Conservation (phyloP, 192 early-diverging fungal genomes). For the Obelidium mucronatum region DNA sequence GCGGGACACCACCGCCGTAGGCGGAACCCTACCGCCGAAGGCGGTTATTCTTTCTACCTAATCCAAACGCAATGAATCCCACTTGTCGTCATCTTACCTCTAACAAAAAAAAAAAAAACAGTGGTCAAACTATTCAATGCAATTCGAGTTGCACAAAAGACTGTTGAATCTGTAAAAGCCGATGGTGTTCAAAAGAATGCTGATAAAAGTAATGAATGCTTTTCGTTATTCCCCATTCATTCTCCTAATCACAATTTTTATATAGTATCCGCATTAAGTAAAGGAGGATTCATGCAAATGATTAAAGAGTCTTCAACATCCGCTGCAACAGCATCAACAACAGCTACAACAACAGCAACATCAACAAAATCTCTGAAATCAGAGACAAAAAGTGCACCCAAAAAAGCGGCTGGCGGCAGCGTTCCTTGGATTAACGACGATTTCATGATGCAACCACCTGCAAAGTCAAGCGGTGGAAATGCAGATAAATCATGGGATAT, state of each 20-base stretch:
- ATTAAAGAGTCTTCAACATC: conserved; percentile 18
- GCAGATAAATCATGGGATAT: conserved; percentile 12
- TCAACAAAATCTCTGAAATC: background rate
- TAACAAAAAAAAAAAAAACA: conserved; percentile 29
- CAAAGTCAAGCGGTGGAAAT: background rate
- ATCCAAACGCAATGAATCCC: background rate
- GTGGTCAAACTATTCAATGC: conserved; percentile 96
- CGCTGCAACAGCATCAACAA: background rate
- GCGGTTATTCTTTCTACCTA: conserved; percentile 16
- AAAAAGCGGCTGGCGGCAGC: background rate
- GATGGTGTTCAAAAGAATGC: conserved; percentile 54
- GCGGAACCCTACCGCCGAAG: too few relatives aligned
- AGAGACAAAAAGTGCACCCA: background rate
- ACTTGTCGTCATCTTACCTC: background rate
- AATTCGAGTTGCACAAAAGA: conserved; percentile 86
- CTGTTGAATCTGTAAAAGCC: conserved; percentile 68
- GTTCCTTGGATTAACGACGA: conserved; percentile 29
- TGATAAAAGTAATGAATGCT: conserved; percentile 6
- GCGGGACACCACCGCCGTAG: too few relatives aligned
- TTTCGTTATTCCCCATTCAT: background rate
- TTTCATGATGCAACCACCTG: conserved; percentile 19
- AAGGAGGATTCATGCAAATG: conserved; percentile 30
- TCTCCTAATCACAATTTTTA: background rate
- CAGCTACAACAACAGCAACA: background rate
- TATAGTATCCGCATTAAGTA: conserved; percentile 7